Evolutionary conservation across 140 eudicot genomes (phyloP).

Genomic region (Flaveria floridana): DNA sequence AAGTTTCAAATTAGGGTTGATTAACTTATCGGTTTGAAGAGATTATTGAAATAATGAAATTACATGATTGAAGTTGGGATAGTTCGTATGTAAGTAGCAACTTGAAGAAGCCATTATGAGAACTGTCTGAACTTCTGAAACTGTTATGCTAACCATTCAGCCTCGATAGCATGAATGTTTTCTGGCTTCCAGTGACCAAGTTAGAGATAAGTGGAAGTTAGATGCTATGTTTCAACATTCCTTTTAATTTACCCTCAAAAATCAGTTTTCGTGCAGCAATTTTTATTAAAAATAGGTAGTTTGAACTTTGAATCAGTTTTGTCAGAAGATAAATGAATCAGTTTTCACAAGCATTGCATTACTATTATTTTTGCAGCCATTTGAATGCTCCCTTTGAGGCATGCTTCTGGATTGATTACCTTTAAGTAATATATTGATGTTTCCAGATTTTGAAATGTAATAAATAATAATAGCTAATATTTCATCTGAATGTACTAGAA

Average conservation of each 20-base stretch:
- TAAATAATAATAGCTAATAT: not conserved
- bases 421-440: not conserved
- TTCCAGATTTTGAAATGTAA: not conserved
- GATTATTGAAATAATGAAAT: not conserved
- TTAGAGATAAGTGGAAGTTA: not conserved
- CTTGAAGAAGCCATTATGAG: not conserved
- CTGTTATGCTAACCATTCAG: not conserved
- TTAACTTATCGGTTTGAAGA: not conserved
- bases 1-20: not conserved
- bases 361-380: not conserved
- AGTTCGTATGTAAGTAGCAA: not conserved
- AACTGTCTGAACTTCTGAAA: not conserved
- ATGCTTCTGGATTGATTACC: slow-evolving; percentile 6
- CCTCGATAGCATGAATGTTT: not conserved
- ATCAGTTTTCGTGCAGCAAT: not conserved
- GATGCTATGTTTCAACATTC: not conserved
- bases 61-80: not conserved
- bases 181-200: not conserved
- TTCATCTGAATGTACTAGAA: not conserved
- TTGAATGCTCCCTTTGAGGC: not conserved
- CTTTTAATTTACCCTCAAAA: not conserved
- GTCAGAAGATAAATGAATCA: not conserved
- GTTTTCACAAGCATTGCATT: not conserved
- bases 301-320: not conserved
- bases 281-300: not conserved